Evolutionary conservation across 129 eudicot genomes (phyloP), one percentile per base, ranked within the genome.

Genomic region (Smallanthus sonchifolius): DNA sequence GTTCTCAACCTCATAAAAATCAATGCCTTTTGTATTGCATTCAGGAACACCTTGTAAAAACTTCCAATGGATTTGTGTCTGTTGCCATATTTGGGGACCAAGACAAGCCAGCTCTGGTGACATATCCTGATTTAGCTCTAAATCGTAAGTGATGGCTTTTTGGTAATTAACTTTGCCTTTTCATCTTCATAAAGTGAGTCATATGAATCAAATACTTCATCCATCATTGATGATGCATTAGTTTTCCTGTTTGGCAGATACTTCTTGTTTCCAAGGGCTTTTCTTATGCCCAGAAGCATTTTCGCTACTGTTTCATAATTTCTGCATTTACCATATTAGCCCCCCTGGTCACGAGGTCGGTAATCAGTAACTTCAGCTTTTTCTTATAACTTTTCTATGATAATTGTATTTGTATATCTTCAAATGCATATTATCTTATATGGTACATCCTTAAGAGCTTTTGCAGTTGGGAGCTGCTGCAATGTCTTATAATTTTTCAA

Each of bases 261-360:
- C 86, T 77, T 87, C 98, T 55, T 92, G 98, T 83, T 92, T 92
- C 75, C 92, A 92, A 89, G 98, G 98, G 57, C 82, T 92, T 67
- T 89, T 92, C 70, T 82, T 78, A 79, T 92, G 91, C 74, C 98
- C 96, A 24, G 98, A 92, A 74, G 95, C 96, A 79, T 86, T 84
- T 84, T 86, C 95, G 10, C 61, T 92, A 81, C 84, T 92, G 84
- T 75, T 92, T 75, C 98, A 89, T 83, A 92, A 92, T 65, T 92
- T 92, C 77, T 92, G 96, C 80, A 89, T 92, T 43, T 92, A 92
- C 88, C 96, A 92, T 81, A 89, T 92, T 62, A 92, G 87, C 65
- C 98, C 98, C 49, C 96, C 98, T 51, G 98, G 96, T 39, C 98
- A 92, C 72, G 95, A 92, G 98, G 98, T 92, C 65, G 7, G 95